phyloP scores from a whole-genome alignment of 2,329 filamentous ascomycete species.

The Apiospora phragmitis region DNA sequence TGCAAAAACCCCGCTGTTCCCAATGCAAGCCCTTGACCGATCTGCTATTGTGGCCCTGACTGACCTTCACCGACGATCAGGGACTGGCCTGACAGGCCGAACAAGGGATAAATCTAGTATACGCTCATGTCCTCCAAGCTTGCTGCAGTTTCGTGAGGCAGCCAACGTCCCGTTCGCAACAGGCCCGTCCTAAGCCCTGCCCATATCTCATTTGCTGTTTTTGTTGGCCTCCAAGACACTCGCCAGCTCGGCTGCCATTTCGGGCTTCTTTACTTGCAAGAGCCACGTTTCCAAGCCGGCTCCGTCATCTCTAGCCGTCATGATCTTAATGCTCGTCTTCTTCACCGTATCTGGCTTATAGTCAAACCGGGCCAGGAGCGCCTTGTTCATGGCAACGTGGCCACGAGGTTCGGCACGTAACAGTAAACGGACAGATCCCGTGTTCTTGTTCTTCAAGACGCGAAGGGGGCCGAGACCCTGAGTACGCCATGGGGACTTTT shows the following conservation, averaged over 20 bases:
- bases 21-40: neutral
- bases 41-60: neutral
- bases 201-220: conserved; percentile 49
- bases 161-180: neutral
- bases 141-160: neutral
- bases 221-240: conserved; percentile 54
- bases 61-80: neutral
- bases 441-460: conserved; percentile 72
- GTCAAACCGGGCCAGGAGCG: conserved; percentile 58
- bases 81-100: neutral
- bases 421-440: conserved; percentile 66
- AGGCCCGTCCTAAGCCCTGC: neutral
- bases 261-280: conserved; percentile 64
- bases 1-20: conserved; percentile 3
- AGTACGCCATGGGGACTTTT: conserved; percentile 64
- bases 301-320: conserved; percentile 57
- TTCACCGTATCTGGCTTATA: conserved; percentile 56
- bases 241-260: conserved; percentile 52
- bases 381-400: conserved; percentile 71
- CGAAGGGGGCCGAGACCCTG: conserved; percentile 73
- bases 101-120: conserved; percentile 2
- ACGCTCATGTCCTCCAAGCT: neutral
- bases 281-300: conserved; percentile 68
- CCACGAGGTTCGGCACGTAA: conserved; percentile 76
- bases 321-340: conserved; percentile 59